Evolutionary conservation across 805 yeast genomes (phyloP), one percentile per base, ranked within the genome.

Genomic region (Zygosaccharomyces rouxii): DNA sequence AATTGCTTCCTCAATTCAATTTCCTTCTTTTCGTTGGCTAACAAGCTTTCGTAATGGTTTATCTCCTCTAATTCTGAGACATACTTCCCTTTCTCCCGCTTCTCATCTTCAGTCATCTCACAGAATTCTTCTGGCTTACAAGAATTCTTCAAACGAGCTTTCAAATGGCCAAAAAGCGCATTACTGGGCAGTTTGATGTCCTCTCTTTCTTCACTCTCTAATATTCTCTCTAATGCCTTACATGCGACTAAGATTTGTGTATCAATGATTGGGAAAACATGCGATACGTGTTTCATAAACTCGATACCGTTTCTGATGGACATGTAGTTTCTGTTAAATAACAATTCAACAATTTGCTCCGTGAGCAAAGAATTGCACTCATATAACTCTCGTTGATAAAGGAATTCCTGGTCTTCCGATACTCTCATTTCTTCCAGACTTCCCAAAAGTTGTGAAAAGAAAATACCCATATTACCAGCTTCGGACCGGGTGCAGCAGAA

Each of bases 401-500:
- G 54, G n/a, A 48, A 52, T 2, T 55, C 43, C 1, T 53, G 38
- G 0, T 56, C 66, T 10, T 67, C 66, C 7, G 62, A 53, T 1
- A 62, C 60, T 73, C 86, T 78, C 53, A 70, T 58, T n/a, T 58
- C 50, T 47, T 78, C 76, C 38, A 83, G 69, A 19, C 66, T 67
- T 5, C 63, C 67, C 38, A 88, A 67, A 1, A 85, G 52, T 21
- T 79, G 81, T 22, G 79, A 71, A 55, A 80, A 78, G 55, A 90
- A 89, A 10, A 87, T 65, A 3, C 96, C 96, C 33, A 89, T 64
- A 60, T 86, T 86, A 56, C 89, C 95, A 1, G 95, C 82, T 60
- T 90, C 97, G 3, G 74, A 66, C 0, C 87, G 76, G 0, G 97
- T 86, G 46, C 81, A 77, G 1, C 92, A 79, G 56, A 78, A 83